Base-by-base conservation (phyloP, 1,139 yeast genomes). In the Blastobotrys petasosporus region DNA sequence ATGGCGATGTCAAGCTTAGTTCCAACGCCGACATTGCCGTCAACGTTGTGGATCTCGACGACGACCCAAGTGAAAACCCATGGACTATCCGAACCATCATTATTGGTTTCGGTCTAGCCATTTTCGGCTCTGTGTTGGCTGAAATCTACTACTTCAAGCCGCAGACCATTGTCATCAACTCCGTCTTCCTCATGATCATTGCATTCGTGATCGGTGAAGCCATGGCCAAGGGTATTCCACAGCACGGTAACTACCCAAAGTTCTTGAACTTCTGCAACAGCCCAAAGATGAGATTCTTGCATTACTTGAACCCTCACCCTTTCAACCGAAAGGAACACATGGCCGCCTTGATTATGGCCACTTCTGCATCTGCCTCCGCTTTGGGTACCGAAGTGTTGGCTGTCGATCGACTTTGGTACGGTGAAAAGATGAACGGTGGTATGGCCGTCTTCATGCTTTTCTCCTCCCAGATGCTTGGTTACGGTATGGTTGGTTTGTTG, bases 271-370 rank as follows among this genome's bases (percentile, higher is more conserved):
- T 31, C 15, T 13, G 12, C 12, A 31, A 31, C 33, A n/a, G 15
- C 33, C 53, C 52, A 9, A 42, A 42, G 6, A 37, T 51, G 32
- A 42, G 41, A 33, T 37, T 49, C 36, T 31, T 31, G 33, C 15
- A 13, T n/a, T 31, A n/a, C 15, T 37, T 76, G 46, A 77, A 77
- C 61, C 82, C 82, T 1, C 79, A 79, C 44, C 59, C 75, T 9
- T 77, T 77, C 65, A 77, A 75, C 58, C 62, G 74, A 54, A 79
- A 79, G 57, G 82, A 77, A 59, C 82, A 77, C 57, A 67, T 80
- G 12, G 62, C 76, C 44, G 70, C 77, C 51, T 72, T 77, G 15
- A 71, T 76, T 46, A 75, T 76, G 77, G 58, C 70, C n/a, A 69
- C 70, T 46, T 70, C 75, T 9, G 66, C 79, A 9, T 73, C 76